Evolutionary conservation across 169 alveolate genomes (phyloP), one percentile per base, ranked within the genome.

Genomic region (Plasmodium adleri): DNA sequence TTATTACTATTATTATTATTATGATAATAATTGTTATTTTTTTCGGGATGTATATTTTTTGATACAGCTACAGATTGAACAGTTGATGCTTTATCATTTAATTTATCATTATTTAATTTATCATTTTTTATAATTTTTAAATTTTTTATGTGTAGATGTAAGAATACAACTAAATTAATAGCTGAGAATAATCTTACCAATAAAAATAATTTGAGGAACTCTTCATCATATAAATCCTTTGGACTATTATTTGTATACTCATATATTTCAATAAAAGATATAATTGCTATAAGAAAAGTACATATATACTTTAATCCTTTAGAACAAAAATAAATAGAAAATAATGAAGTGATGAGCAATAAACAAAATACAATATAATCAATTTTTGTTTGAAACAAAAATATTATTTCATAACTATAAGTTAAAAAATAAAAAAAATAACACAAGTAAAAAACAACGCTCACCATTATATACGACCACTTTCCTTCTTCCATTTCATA

Each of bases 151-250:
- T 76, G 71, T 3, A 76, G 2, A 7, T 45, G 17, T 47, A 22
- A 64, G 50, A 76, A 76, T 28, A 76, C 20, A 17, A 64, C 39
- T 20, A 76, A 76, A 64, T 63, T 49, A 50, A 76, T 8, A 8
- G 78, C 52, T 2, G 56, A 54, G 49, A 76, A 76, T 76, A 76
- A 50, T 63, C 89, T 50, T 3, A 52, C 24, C 7, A 76, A 28
- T 64, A 76, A 76, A 76, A 76, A 76, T 47, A 76, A 2, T 76
- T 63, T 76, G 39, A 17, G 24, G 67, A 76, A 76, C 20, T 63
- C 78, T 15, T 45, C 52, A 64, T 76, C 78, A 26, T 47, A 5
- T 50, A 63, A 12, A 43, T 22, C 7, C 2, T 0, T 43, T n/a
- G 20, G 54, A 10, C 20, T 2, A 26, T n/a, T 39, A 22, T 66